Evolutionary conservation across 2,329 filamentous ascomycete species (phyloP), one percentile per base, ranked within the genome.

Genomic region (Ophiocordyceps robertsii): DNA sequence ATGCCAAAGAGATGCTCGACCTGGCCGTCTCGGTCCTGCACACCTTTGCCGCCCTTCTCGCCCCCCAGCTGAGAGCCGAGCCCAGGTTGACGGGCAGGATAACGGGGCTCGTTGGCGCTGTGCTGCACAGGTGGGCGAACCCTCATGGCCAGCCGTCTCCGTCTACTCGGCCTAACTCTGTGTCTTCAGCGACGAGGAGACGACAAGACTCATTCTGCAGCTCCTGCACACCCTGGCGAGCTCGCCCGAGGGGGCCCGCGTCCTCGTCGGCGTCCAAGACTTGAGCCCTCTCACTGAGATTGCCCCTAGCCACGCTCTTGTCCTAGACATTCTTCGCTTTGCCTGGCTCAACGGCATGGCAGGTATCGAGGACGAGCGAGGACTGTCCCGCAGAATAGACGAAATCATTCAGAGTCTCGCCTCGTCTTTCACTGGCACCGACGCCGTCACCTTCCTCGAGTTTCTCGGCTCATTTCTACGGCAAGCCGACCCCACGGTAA

Each of bases 1-100:
- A 80, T 46, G 64, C 69, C 12, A 70, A 64, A 45, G 68, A 77
- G 46, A 81, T 83, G 76, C 62, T 81, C 10, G 72, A 77, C 49
- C 62, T 84, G 13, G 76, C 73, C 4, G 73, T 81, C 4, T 72
- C 73, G 29, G 71, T 84, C 12, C 55, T 83, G 6, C 73, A 82
- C 53, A 76, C 72, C 0, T 84, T 84, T 53, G 60, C 70, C 1
- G 60, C 69, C 8, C 58, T 84, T 11, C 60, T 84, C 4, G 71
- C 78, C 0, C 64, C 68, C 4, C 59, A 64, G 3, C 62, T 62
- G 6, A 62, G 60, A 36, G 58, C 61, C 16, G 60, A 72, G 16
- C 48, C 59, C 13, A 72, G 66, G 49, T 65, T 82, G 29, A 60
- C 72, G 4, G 64, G 57, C 24, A 66, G 78, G 41, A 72, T 77